Conservation (phyloP, 768 basidiomycete species). For the Hypholoma sublateritium region DNA sequence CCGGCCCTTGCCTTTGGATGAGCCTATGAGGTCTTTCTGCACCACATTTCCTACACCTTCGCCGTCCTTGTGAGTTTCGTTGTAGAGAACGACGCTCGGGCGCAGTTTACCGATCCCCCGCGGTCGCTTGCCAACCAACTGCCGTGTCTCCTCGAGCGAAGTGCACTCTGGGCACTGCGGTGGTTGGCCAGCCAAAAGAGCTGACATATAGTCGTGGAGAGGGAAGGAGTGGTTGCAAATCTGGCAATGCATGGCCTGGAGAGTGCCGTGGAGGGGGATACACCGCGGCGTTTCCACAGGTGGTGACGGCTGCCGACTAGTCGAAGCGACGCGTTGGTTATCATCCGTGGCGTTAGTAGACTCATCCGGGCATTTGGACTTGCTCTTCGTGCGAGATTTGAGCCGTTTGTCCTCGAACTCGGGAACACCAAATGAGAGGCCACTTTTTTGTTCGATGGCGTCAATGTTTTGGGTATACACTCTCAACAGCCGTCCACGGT, state of each 20-base stretch:
- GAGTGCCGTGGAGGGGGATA: slow-evolving; percentile 88
- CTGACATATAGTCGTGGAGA: slow-evolving; percentile 57
- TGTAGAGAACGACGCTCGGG: slow-evolving; percentile 89
- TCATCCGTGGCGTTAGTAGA: neutral
- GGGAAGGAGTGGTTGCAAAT: slow-evolving; percentile 76
- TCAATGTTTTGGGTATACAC: slow-evolving; percentile 97
- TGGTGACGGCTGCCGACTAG: slow-evolving; percentile 45
- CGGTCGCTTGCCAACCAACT: slow-evolving; percentile 74
- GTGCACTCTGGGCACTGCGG: slow-evolving; percentile 82
- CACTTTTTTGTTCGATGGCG: slow-evolving; percentile 83
- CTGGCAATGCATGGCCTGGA: slow-evolving; percentile 78
- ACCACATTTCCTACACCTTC: slow-evolving; percentile 86
- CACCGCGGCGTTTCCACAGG: slow-evolving; percentile 68
- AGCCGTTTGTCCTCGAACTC: slow-evolving; percentile 58
- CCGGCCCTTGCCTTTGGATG: slow-evolving; percentile 63
- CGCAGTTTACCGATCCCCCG: slow-evolving; percentile 79
- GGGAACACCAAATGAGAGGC: slow-evolving; percentile 84
- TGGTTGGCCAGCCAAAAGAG: slow-evolving; percentile 60
- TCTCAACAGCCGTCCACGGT: slow-evolving; percentile 72
- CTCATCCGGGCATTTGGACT: slow-evolving; percentile 21
- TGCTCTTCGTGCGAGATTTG: slow-evolving; percentile 50
- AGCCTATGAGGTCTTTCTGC: slow-evolving; percentile 75
- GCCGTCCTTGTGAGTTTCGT: slow-evolving; percentile 84
- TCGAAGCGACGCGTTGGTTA: slow-evolving; percentile 14
- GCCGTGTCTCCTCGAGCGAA: slow-evolving; percentile 64